phyloP scores from a whole-genome alignment of 1,284 basidiomycete species.

The Apiotrichum akiyoshidainum region DNA sequence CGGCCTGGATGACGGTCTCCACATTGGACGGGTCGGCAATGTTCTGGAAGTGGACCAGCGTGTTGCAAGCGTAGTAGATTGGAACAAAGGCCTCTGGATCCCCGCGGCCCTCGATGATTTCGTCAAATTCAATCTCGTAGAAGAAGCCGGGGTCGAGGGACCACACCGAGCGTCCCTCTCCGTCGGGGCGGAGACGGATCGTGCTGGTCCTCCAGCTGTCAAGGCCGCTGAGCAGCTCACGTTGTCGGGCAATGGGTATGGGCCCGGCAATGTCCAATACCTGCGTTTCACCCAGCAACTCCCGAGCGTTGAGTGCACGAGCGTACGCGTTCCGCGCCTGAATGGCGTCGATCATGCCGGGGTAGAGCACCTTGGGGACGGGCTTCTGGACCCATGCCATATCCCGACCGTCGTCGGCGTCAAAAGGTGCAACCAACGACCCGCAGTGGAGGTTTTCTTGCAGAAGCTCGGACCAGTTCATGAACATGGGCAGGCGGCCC shows the following conservation, averaged over 20 bases:
- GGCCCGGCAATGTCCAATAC: background rate
- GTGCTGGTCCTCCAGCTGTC: background rate
- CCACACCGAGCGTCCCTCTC: background rate
- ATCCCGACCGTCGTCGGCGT: too few relatives aligned
- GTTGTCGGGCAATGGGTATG: background rate
- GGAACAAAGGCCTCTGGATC: background rate
- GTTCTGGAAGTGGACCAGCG: background rate
- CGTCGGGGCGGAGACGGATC: background rate
- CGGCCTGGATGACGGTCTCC: background rate
- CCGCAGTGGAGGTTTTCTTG: background rate
- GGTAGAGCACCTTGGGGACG: background rate
- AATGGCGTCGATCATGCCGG: background rate
- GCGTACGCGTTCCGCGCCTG: background rate
- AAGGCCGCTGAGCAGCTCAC: background rate
- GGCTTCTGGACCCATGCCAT: background rate
- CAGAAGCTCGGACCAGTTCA: background rate
- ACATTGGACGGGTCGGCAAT: background rate
- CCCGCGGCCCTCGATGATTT: background rate
- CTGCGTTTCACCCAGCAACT: background rate
- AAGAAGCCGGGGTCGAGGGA: background rate
- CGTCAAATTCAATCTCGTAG: background rate
- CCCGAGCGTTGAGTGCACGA: background rate
- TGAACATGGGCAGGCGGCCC: background rate
- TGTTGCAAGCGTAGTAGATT: background rate
- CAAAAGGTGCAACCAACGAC: too few relatives aligned